Percentiles rank a stretch among this genome's conserved stretches.
Conservation (phyloP, 768 basidiomycete species). For the Lactarius trivialis region DNA sequence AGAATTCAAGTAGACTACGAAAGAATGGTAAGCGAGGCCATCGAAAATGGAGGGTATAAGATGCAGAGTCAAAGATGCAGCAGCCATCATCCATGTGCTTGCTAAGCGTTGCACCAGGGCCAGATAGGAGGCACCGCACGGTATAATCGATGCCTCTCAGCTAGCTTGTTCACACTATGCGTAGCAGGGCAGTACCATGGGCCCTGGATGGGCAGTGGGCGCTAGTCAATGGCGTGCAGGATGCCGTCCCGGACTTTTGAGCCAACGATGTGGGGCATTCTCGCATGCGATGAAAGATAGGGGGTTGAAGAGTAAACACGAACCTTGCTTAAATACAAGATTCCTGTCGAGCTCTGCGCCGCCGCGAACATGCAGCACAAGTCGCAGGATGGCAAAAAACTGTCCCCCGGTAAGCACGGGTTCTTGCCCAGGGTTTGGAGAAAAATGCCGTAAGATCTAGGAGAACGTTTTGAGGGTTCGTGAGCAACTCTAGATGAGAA, state of each 20-base stretch:
- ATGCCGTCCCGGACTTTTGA: background rate
- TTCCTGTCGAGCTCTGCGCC: conserved; percentile 58
- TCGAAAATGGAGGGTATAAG: background rate
- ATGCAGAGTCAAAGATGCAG: background rate
- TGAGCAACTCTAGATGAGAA: background rate
- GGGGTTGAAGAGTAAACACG: conserved; percentile 22
- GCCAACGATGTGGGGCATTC: background rate
- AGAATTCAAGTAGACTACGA: conserved; percentile 6
- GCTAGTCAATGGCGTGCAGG: background rate
- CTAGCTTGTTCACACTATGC: background rate
- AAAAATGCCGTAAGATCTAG: conserved; percentile 63
- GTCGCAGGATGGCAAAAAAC: conserved; percentile 68
- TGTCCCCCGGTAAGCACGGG: conserved; percentile 61
- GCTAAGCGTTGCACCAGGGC: background rate
- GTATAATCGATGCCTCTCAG: background rate
- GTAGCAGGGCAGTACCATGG: background rate
- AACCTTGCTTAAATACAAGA: conserved; percentile 74
- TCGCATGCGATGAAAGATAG: background rate
- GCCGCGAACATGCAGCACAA: conserved; percentile 52
- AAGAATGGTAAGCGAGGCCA: background rate
- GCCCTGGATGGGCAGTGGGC: background rate
- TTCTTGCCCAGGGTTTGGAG: conserved; percentile 43
- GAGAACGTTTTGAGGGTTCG: background rate
- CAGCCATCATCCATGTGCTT: background rate
- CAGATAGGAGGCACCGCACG: background rate